Evolutionary conservation across 768 basidiomycete genomes (phyloP), one percentile per base, ranked within the genome.

Genomic region (Leccinum sublutescens): DNA sequence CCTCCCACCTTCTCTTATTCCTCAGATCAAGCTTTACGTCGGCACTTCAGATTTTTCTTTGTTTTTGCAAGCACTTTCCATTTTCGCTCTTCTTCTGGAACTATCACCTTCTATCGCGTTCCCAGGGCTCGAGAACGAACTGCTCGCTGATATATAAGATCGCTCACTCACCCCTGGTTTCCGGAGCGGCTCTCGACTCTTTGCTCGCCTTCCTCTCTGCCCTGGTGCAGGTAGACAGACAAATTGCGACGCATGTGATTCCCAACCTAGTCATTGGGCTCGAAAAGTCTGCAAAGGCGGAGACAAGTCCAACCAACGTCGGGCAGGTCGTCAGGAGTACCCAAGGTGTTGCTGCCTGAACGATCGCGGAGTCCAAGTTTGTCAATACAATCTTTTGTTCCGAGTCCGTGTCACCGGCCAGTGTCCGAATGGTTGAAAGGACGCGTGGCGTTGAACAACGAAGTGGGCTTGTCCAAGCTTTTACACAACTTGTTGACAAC

Each of bases 161-260:
- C 52, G 81, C 93, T 0, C 83, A 88, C 67, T 93, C 95, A 0
- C 88, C 95, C 0, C 79, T 89, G 12, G 80, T 95, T 14, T 83
- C 91, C 21, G 88, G 88, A 9, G 77, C 83, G 2, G 85, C 91
- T 4, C 82, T 96, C 9, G 95, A 98, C 36, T 85, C 91, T 0
- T 79, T 97, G 11, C 80, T 93, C 50, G 78, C 77, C 15, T 98
- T 98, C 81, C 93, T 92, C 73, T 79, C 80, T 2, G 85, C 88
- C 0, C 83, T 95, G 49, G 92, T 96, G 29, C 80, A 82, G 61
- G 92, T 93, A 2, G 95, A 97, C 65, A 78, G 80, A 61, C 86
- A 89, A 70, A 89, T 93, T 61, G 87, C 92, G 3, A 87, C 88
- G 0, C 89, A 93, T 63, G 76, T 95, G 15, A 86, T 95, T 9